Conservation (phyloP, 495 filamentous ascomycete genomes). For the Daldinia bambusicola region DNA sequence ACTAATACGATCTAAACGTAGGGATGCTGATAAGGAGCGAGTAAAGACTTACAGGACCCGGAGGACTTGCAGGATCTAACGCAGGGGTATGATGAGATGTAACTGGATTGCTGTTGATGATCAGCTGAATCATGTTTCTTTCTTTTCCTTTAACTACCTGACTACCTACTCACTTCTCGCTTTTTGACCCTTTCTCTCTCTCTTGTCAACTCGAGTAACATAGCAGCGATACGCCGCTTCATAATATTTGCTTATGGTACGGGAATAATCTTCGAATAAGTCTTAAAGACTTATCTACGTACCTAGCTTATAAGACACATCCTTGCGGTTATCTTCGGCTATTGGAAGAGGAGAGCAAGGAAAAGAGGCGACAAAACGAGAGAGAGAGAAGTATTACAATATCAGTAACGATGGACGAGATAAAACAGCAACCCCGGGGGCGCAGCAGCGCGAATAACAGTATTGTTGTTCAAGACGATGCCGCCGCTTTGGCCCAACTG, state of each 20-base stretch:
- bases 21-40: slow-evolving; percentile 26
- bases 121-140: not conserved
- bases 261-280: not conserved
- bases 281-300: not conserved
- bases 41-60: not conserved
- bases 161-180: not conserved
- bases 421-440: slow-evolving; percentile 18
- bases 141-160: not conserved
- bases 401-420: slow-evolving; percentile 1
- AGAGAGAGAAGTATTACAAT: not conserved
- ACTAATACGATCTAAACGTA: slow-evolving; percentile 8
- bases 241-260: not conserved
- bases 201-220: not conserved
- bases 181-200: not conserved
- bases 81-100: not conserved
- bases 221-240: not conserved
- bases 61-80: not conserved
- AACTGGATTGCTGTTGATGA: not conserved
- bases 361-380: not conserved
- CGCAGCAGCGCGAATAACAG: slow-evolving; percentile 26
- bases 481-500: slow-evolving; percentile 64
- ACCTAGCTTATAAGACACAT: not conserved
- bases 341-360: not conserved
- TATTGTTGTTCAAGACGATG: slow-evolving; percentile 51
- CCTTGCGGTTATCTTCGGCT: not conserved